Evolutionary conservation across 345 rosid species (phyloP).

Genomic region (Odontarrhena argentea): DNA sequence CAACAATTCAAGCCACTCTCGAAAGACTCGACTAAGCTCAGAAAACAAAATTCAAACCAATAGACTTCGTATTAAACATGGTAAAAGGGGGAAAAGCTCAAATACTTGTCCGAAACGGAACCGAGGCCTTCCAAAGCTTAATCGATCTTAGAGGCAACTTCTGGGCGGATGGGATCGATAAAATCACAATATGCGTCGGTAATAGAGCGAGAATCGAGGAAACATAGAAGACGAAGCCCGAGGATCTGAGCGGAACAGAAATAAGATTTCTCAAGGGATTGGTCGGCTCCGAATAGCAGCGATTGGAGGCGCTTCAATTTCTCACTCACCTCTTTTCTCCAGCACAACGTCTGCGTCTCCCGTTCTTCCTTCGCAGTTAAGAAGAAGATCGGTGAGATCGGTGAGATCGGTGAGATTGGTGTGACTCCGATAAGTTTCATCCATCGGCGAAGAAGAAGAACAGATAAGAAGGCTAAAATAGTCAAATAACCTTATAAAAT

Average conservation of each 20-base stretch:
- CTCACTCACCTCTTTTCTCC: constrained; percentile 78
- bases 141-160: constrained; percentile 65
- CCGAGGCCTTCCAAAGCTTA: constrained; percentile 60
- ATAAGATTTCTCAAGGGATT: constrained; percentile 66
- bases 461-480: too few relatives aligned
- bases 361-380: constrained; percentile 38
- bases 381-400: too few relatives aligned
- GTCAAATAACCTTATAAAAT: too few relatives aligned
- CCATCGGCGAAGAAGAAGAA: too few relatives aligned
- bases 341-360: constrained; percentile 41
- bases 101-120: constrained; percentile 77
- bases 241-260: constrained; percentile 70
- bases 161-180: constrained; percentile 66
- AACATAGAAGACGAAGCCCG: constrained; percentile 84
- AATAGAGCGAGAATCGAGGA: constrained; percentile 73
- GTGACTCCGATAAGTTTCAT: too few relatives aligned
- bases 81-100: not conserved
- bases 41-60: not conserved
- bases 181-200: constrained; percentile 59
- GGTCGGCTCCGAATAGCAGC: constrained; percentile 75
- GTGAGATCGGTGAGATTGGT: too few relatives aligned
- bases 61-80: not conserved
- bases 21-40: too few relatives aligned
- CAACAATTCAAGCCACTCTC: too few relatives aligned
- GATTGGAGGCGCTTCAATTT: constrained; percentile 89